Base-by-base conservation (phyloP, 2,329 filamentous ascomycete species). In the Colletotrichum sp. region DNA sequence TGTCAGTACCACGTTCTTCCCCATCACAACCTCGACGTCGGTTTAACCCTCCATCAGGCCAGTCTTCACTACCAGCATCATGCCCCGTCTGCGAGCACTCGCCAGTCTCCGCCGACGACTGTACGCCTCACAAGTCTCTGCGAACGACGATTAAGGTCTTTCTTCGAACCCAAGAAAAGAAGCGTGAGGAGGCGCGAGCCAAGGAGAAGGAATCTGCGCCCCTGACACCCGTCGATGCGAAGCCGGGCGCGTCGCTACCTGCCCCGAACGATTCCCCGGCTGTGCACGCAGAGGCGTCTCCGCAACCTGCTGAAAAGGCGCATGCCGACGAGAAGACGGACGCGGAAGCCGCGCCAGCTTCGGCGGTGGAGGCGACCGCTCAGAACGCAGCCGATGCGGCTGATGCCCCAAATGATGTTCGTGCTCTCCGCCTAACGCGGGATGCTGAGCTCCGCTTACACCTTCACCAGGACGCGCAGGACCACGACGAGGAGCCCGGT, bases 21-120 rank as follows among this genome's bases (percentile, higher is more conserved):
- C 8, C 30, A 21, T 30, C 18, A 6, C 32, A 67, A 5, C 26
- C n/a, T 24, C 30, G 15, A 64, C 32, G n/a, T n/a, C 8, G 13
- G 44, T 4, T 26, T 36, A 39, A 79, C 79, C 63, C n/a, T n/a
- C 18, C 75, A 79, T 24, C 79, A 96, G 93, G 95, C 84, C 95
- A 98, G 85, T 89, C 92, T 9, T 93, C 92, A 30, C 89, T 98
- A 12, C 92, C 94, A 15, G 91, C 93, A 13, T 94, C 94, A 60
- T 99, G 97, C 81, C 96, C 97, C 3, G 94, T 98, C 75, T 99
- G 97, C 90, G 95, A 96, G 78, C 97, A 99, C 83, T 94, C 93
- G 26, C 97, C 97, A 0, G 91, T 99, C 75, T 95, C 95, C 32
- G 91, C 94, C 63, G 95, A 95, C 76, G 94, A 97, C 79, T 98